Percentiles rank a stretch among this genome's conserved stretches.
Conservation (phyloP, 805 yeast genomes). For the Wickerhamiella dianesei region DNA sequence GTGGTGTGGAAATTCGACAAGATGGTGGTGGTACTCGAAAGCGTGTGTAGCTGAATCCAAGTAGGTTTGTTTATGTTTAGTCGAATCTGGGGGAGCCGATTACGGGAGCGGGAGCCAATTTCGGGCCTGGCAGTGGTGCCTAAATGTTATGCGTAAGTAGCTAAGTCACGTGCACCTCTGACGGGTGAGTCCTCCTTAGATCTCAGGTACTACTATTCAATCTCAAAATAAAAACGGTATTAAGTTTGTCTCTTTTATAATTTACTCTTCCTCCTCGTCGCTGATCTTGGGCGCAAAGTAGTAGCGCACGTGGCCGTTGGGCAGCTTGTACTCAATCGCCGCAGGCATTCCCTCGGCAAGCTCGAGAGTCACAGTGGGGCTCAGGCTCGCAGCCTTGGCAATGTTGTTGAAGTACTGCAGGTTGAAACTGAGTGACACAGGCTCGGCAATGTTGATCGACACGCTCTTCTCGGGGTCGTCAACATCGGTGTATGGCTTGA, state of each 20-base stretch:
- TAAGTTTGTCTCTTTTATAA: not conserved
- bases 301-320: slow-evolving; percentile 86
- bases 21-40: not conserved
- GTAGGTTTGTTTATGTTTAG: not conserved
- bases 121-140: not conserved
- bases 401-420: slow-evolving; percentile 82
- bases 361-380: slow-evolving; percentile 66
- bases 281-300: slow-evolving; percentile 97
- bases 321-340: slow-evolving; percentile 77
- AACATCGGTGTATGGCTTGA: slow-evolving; percentile 72
- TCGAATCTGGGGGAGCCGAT: not conserved
- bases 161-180: too few relatives aligned
- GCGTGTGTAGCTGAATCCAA: not conserved
- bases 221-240: too few relatives aligned
- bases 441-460: slow-evolving; percentile 64
- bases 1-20: too few relatives aligned
- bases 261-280: slow-evolving; percentile 38
- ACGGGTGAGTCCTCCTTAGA: too few relatives aligned
- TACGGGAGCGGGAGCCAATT: not conserved
- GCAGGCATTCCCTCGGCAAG: slow-evolving; percentile 89
- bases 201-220: too few relatives aligned
- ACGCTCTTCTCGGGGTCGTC: slow-evolving; percentile 63
- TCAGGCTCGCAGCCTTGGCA: slow-evolving; percentile 74
- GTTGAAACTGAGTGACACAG: slow-evolving; percentile 83
- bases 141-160: too few relatives aligned